Conservation (phyloP, 768 basidiomycete genomes). For the Antrodiella citrinella region DNA sequence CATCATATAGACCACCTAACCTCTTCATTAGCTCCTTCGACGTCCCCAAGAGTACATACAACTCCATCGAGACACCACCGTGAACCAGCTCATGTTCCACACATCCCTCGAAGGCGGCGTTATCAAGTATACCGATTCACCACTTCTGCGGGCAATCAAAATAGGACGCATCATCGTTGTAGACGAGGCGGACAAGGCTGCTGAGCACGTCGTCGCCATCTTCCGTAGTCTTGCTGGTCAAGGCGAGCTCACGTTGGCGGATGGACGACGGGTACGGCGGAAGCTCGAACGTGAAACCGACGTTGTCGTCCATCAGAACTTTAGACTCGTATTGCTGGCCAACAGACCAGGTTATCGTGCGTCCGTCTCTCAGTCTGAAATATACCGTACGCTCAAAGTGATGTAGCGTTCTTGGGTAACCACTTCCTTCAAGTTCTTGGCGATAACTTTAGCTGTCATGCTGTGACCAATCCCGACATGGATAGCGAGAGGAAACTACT, state of each 20-base stretch:
- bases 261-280: constrained; percentile 49
- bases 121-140: constrained; percentile 56
- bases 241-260: constrained; percentile 53
- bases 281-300: constrained; percentile 41
- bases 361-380: constrained; percentile 13
- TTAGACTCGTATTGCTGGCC: constrained; percentile 55
- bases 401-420: constrained; percentile 59
- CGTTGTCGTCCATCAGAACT: constrained; percentile 54
- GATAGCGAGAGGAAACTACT: constrained; percentile 55
- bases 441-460: constrained; percentile 59
- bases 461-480: constrained; percentile 60
- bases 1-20: too few species aligned
- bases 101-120: constrained; percentile 51
- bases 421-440: constrained; percentile 68
- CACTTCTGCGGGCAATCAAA: constrained; percentile 54
- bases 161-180: constrained; percentile 60
- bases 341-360: constrained; percentile 65
- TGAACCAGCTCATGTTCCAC: constrained; percentile 64
- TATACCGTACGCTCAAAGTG: background rate
- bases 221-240: constrained; percentile 64
- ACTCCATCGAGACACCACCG: constrained; percentile 62
- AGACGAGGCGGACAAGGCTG: constrained; percentile 68
- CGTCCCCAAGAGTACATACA: constrained; percentile 65
- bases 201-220: constrained; percentile 65
- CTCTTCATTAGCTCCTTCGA: constrained; percentile 40